Evolutionary conservation across 169 alveolate species (phyloP), one percentile per base, ranked within the genome.

Genomic region (Eimeria brunetti): DNA sequence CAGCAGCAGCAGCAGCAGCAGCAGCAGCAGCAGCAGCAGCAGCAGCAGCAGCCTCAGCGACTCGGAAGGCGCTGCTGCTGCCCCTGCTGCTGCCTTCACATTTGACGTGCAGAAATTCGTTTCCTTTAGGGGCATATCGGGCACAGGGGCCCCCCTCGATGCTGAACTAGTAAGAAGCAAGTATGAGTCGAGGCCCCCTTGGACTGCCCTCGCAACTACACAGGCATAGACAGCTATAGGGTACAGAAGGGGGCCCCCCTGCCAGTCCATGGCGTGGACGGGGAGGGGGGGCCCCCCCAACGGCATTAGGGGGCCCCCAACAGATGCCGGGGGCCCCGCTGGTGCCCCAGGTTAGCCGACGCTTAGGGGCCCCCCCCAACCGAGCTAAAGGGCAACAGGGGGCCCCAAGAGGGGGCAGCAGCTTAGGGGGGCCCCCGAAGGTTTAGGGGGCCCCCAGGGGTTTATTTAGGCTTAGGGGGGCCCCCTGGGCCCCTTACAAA

Each of bases 51-150:
- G 36, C 46, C 49, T 49, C 33, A 78, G 90, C 44, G 90, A 83
- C 53, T 53, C 90, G 3, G 90, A 83, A 30, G 56, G 73, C 36
- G 27, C 75, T 2, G 71, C 16, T 38, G 53, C 90, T 16, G 75
- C 41, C 22, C 90, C 78, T 30, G n/a, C 81, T 71, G 90, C 75
- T 33, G 75, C 90, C 4, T 56, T 85, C 30, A 30, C 51, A 36
- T 85, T 85, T 51, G 92, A 85, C 18, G 92, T 85, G 0, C 80
- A 62, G 38, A 60, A 62, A 16, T 85, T 58, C n/a, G 92, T 85
- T 12, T 58, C 92, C 22, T 85, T 85, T 18, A 27, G 20, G 12
- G 92, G 92, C n/a, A 60, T 56, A 22, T 36, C 92, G 7, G 92
- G 76, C 56, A 81, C 49, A 33, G 12, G n/a, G 60, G 44, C 24